Conservation (phyloP, 805 yeast species). For the Komagataella populi region DNA sequence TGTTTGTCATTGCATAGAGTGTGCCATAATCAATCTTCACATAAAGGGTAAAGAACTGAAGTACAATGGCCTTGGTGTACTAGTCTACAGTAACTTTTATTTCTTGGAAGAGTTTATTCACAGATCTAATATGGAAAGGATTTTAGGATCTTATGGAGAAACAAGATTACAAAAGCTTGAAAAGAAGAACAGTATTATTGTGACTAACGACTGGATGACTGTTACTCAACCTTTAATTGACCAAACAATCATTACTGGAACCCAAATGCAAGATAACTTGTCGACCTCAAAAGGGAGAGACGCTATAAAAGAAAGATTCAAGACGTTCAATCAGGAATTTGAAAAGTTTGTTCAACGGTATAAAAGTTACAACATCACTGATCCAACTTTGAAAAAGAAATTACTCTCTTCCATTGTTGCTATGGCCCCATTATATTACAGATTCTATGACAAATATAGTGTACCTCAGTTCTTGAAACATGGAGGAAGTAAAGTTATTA, state of each 20-base stretch:
- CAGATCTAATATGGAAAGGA: slow-evolving; percentile 37
- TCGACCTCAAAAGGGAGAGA: slow-evolving; percentile 59
- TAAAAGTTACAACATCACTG: slow-evolving; percentile 51
- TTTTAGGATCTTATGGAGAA: slow-evolving; percentile 45
- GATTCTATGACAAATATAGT: slow-evolving; percentile 69
- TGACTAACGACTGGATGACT: slow-evolving; percentile 68
- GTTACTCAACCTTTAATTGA: slow-evolving; percentile 70
- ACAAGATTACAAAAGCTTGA: slow-evolving; percentile 55
- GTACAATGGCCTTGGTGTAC: neutral
- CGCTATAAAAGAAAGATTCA: slow-evolving; percentile 71
- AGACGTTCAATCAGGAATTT: slow-evolving; percentile 68
- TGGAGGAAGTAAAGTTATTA: slow-evolving; percentile 47
- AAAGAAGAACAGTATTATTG: slow-evolving; percentile 59
- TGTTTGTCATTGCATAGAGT: neutral
- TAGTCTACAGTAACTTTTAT: slow-evolving; percentile 51
- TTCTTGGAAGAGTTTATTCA: slow-evolving; percentile 64
- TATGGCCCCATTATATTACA: slow-evolving; percentile 71
- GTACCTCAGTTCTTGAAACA: slow-evolving; percentile 62
- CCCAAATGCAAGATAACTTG: slow-evolving; percentile 27
- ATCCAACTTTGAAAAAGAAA: slow-evolving; percentile 46
- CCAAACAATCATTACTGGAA: slow-evolving; percentile 53
- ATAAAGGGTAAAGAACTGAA: neutral
- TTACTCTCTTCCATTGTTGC: slow-evolving; percentile 64
- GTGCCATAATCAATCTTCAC: neutral
- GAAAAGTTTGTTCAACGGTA: slow-evolving; percentile 64